Evolutionary conservation across 352 stramenopile species (phyloP).

Genomic region (Phytophthora colocasiae): DNA sequence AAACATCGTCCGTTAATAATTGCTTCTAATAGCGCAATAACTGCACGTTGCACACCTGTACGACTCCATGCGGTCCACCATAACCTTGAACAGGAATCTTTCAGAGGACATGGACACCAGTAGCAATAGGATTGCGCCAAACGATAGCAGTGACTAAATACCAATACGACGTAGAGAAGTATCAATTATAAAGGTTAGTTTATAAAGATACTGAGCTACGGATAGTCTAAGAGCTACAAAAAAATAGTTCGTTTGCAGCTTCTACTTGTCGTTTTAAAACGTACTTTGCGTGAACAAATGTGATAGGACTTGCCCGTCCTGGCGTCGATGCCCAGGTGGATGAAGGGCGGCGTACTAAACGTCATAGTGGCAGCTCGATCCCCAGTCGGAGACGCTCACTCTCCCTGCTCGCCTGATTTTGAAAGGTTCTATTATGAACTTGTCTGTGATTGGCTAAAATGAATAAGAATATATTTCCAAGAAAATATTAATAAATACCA

Average conservation of each 20-base stretch:
- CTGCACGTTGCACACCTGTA: constrained; percentile 62
- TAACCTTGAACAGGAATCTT: constrained; percentile 89
- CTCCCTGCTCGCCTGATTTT: not conserved
- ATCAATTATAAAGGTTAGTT: constrained; percentile 10
- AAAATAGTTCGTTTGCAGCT: constrained; percentile 5
- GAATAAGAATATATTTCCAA: too few species aligned
- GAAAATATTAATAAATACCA: too few species aligned
- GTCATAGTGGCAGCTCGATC: constrained; percentile 49
- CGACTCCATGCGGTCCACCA: constrained; percentile 91
- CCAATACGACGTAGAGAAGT: not conserved
- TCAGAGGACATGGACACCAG: constrained; percentile 84
- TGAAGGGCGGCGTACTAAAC: constrained; percentile 72
- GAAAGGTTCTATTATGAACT: not conserved
- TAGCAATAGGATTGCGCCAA: constrained; percentile 74
- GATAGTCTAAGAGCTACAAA: constrained; percentile 7
- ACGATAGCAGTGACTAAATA: constrained; percentile 75
- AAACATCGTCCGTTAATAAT: constrained; percentile 1
- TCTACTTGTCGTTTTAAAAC: not conserved
- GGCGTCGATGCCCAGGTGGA: constrained; percentile 84
- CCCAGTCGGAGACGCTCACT: not conserved
- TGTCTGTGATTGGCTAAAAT: too few species aligned
- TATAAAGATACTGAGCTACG: not conserved
- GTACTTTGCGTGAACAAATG: constrained; percentile 85
- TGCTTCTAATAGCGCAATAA: constrained; percentile 1
- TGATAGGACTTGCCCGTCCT: constrained; percentile 88